Base-by-base conservation (phyloP, 352 stramenopile species). In the Globisporangium sylvaticum region DNA sequence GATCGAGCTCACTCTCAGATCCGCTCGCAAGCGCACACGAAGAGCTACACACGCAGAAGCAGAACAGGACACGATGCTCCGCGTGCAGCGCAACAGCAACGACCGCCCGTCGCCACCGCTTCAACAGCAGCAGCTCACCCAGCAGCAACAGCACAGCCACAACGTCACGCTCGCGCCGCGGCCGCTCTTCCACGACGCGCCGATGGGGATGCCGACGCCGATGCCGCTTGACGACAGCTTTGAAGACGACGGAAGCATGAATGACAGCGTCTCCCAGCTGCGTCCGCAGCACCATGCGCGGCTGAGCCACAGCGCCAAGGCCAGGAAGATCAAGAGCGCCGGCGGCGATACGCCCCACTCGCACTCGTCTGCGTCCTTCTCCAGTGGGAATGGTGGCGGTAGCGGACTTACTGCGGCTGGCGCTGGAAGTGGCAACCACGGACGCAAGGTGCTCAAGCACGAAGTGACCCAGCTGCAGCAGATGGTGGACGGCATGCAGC, bases 401-500 rank as follows among this genome's bases (percentile, higher is more conserved):
- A 46, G 15, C 4, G 34, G 34, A 42, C 34, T 42, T 10, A 42
- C 34, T 42, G 34, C 34, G 34, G 27, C 8, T 46, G 55, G 55
- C 22, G 15, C 48, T 60, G 20, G 55, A 29, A 10, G 18, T n/a
- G 24, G 39, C 39, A n/a, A n/a, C 9, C 52, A n/a, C 12, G 52
- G 56, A n/a, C 31, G 56, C n/a, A 62, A 62, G 56, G 27, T 64
- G 25, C 58, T 66, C 25, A 66, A 72, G 56, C 54, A 63, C 12
- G 52, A 77, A 39, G 61, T 77, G 46, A 55, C 64, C 0, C 58
- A 68, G 50, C 56, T 77, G 14, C 67, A 74, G 57, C 55, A 65
- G 34, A 44, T 62, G 2, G 71, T 77, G 7, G 57, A 66, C 25
- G 64, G 57, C 24, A 71, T 77, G 46, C 71, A 77, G 54, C 59